phyloP scores from a whole-genome alignment of 352 stramenopile genomes.

The Saprolegnia parasitica region DNA sequence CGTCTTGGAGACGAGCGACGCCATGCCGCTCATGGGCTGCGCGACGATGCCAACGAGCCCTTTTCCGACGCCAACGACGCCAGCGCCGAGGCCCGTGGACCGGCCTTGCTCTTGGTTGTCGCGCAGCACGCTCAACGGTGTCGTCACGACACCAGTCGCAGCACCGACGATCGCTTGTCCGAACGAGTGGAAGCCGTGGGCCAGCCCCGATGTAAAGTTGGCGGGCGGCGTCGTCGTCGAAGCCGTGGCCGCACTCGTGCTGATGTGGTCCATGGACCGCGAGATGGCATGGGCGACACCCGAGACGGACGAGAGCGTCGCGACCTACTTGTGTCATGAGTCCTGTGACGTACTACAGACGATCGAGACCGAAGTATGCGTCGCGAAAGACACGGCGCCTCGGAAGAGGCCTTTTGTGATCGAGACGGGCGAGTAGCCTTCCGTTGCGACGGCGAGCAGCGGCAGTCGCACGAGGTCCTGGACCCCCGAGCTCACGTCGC shows the following conservation, averaged over 20 bases:
- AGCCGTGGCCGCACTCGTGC: slow-evolving; percentile 53
- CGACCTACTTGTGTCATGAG: slow-evolving; percentile 25
- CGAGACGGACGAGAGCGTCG: slow-evolving; percentile 64
- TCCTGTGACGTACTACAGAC: too few species aligned
- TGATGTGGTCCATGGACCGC: slow-evolving; percentile 70
- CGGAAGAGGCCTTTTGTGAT: slow-evolving; percentile 65
- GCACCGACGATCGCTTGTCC: slow-evolving; percentile 72
- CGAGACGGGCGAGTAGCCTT: slow-evolving; percentile 73
- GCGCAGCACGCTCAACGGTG: slow-evolving; percentile 55
- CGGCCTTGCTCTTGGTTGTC: slow-evolving; percentile 19
- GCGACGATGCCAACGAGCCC: slow-evolving; percentile 74
- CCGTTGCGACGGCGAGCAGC: slow-evolving; percentile 45
- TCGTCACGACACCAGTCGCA: slow-evolving; percentile 69
- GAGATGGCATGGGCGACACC: slow-evolving; percentile 81
- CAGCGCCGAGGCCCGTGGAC: slow-evolving; percentile 42
- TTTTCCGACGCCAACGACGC: slow-evolving; percentile 69
- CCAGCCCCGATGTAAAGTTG: slow-evolving; percentile 55
- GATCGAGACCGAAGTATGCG: slow-evolving; percentile 47
- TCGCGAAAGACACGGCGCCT: slow-evolving; percentile 65
- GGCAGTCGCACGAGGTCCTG: slow-evolving; percentile 78
- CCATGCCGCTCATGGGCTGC: slow-evolving; percentile 68
- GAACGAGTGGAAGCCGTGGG: slow-evolving; percentile 58
- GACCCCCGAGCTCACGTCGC: slow-evolving; percentile 59
- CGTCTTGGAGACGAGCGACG: slow-evolving; percentile 67
- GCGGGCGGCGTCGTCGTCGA: slow-evolving; percentile 60